Evolutionary conservation across 2,329 filamentous ascomycete genomes (phyloP).

Genomic region (Penicillium sp.): DNA sequence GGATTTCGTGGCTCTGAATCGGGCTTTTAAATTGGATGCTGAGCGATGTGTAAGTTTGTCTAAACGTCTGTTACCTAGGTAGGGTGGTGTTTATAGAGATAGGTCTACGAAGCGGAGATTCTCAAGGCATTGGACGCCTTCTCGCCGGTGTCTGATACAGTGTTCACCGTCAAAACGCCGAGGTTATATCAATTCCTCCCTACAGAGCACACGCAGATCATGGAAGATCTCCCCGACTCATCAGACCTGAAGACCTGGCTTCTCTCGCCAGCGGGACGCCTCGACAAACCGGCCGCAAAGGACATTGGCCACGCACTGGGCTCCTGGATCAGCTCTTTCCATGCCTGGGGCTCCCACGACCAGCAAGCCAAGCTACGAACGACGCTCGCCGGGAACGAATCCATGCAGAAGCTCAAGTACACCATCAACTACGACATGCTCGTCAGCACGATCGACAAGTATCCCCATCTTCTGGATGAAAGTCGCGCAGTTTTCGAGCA

Average conservation of each 20-base stretch:
- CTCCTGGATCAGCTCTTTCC: constrained; percentile 6
- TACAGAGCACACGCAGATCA: constrained; percentile 5
- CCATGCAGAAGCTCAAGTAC: constrained; percentile 11
- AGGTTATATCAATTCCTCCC: constrained; percentile 1
- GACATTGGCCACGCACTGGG: constrained; percentile 11
- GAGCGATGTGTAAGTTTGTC: constrained; percentile 7
- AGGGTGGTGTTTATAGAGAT: too few relatives aligned
- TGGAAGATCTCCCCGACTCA: constrained; percentile 8
- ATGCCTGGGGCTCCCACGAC: constrained; percentile 3
- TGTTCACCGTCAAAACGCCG: constrained; percentile 10
- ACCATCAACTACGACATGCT: constrained; percentile 9
- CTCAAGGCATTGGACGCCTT: constrained; percentile 1
- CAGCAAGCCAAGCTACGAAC: neutral
- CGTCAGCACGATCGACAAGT: neutral
- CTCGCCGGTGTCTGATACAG: neutral
- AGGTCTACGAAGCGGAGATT: constrained; percentile 9
- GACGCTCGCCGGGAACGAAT: neutral
- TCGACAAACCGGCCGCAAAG: neutral
- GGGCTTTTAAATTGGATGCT: constrained; percentile 8
- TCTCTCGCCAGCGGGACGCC: neutral
- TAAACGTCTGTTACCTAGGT: too few relatives aligned
- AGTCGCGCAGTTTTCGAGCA: constrained; percentile 6
- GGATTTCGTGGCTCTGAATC: constrained; percentile 10
- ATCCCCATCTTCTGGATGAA: constrained; percentile 4
- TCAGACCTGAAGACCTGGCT: constrained; percentile 10